Evolutionary conservation across 345 rosid species (phyloP), one percentile per base, ranked within the genome.

Genomic region (Populus ilicifolia): DNA sequence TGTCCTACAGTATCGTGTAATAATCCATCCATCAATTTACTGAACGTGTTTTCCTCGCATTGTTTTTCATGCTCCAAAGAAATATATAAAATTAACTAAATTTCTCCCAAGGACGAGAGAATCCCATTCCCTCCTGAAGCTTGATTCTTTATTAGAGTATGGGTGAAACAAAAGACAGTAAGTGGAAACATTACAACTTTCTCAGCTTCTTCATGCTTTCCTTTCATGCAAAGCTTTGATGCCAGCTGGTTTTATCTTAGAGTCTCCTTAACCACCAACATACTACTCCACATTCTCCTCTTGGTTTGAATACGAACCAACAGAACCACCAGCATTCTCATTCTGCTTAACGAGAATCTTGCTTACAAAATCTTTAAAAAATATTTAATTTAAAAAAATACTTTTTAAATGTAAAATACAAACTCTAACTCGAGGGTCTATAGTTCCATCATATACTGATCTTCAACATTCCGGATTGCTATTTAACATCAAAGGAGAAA

Each of bases 181-280:
- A 46, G 67, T 30, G 12, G 18, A 39, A 71, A 46, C 25, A 44
- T 67, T 70, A 88, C 81, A 52, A 93, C 85, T 81, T 89, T 87
- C 69, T 96, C 88, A 62, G 99, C 97, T 87, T 96, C 97, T 52
- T 89, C 92, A 52, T 67, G 93, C 82, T 93, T 95, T 80, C 98
- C 99, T 83, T 93, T 90, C 90, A 93, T 75, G 21, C 92, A 94
- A 65, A 93, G 92, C 85, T 90, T 91, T 96, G 99, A 98, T 63
- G 94, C 94, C 73, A 92, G 75, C 77, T 92, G 90, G 83, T 96
- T 96, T 68, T 92, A 87, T 81, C 90, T 91, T 82, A 89, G 76
- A 43, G 75, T 81, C 77, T 88, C 89, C 36, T 72, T 73, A 78
- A 70, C 69, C 8, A 70, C 69, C 8, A 80, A 75, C 29, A 67